Evolutionary conservation across 805 yeast genomes (phyloP), one percentile per base, ranked within the genome.

Genomic region (Lipomyces starkeyi): DNA sequence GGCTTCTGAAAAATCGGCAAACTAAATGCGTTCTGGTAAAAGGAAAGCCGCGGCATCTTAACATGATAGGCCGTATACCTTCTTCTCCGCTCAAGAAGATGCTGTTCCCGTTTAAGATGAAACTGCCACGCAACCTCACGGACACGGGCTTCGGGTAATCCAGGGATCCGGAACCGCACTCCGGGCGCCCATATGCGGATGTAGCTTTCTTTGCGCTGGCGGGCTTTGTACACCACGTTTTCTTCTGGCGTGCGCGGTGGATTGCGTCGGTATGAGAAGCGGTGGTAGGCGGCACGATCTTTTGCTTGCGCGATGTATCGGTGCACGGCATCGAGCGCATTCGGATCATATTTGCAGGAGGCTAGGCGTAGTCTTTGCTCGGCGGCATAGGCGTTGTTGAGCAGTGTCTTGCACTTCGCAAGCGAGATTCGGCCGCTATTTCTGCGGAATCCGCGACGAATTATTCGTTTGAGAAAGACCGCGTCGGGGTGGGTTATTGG

Each of bases 321-420:
- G 22, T n/a, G 53, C 47, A 29, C 17, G 22, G 29, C 8, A 14
- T 9, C 17, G 14, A 58, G 53, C 8, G 40, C 32, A 56, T 58
- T 9, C 47, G 29, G 32, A 37, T 17, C 32, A 40, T 59, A 3
- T 32, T 27, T 7, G 40, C 61, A 52, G 29, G 49, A 37, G 4
- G 63, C 63, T 17, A 37, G 52, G 11, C 66, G 62, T 14, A 63
- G 37, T 13, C 27, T 11, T 4, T 7, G 43, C 27, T 63, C 66
- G 11, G 14, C 40, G 4, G 25, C 32, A 29, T 43, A 63, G 20
- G 66, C 62, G 34, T 35, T 2, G 9, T 32, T 17, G 14, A 63
- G 62, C 22, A 55, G 25, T 2, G 20, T n/a, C n/a, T 29, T 47
- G 62, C 66, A 63, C 13, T 17, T 52, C 9, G 29, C 17, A 8